phyloP scores from a whole-genome alignment of 2,329 filamentous ascomycete species.

The Trichoderma hamatum region DNA sequence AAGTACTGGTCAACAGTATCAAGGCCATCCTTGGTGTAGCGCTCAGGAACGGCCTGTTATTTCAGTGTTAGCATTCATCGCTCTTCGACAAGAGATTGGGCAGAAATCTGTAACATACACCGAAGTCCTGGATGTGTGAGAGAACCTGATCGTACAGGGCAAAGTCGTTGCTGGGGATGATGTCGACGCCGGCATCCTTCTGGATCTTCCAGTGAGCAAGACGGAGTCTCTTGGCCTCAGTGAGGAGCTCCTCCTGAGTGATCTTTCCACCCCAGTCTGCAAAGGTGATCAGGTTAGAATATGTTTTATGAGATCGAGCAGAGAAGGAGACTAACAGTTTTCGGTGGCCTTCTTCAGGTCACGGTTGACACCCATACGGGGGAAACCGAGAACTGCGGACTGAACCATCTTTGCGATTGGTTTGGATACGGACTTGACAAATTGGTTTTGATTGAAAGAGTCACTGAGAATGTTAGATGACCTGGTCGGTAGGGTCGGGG shows the following conservation, averaged over 20 bases:
- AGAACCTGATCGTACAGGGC: slow-evolving; percentile 98
- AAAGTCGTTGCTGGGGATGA: slow-evolving; percentile 99
- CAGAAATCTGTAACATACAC: slow-evolving; percentile 60
- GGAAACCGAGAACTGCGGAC: slow-evolving; percentile 91
- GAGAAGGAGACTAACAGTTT: slow-evolving; percentile 67
- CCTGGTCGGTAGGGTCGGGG: background rate
- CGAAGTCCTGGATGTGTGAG: slow-evolving; percentile 97
- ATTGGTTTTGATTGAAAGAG: background rate
- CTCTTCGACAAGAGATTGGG: background rate
- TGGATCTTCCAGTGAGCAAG: slow-evolving; percentile 99
- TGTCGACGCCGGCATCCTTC: slow-evolving; percentile 95
- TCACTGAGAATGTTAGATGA: slow-evolving; percentile 2
- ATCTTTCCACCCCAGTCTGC: slow-evolving; percentile 87
- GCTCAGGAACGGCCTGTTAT: slow-evolving; percentile 79
- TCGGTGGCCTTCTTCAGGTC: slow-evolving; percentile 99
- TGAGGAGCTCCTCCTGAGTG: slow-evolving; percentile 84
- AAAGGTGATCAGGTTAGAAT: slow-evolving; percentile 32
- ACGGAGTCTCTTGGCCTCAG: slow-evolving; percentile 95
- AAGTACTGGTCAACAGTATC: slow-evolving; percentile 95
- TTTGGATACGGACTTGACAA: slow-evolving; percentile 27
- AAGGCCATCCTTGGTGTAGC: slow-evolving; percentile 89
- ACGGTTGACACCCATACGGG: slow-evolving; percentile 96
- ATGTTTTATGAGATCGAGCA: slow-evolving; percentile 39
- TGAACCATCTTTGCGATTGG: slow-evolving; percentile 60
- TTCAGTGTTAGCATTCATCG: slow-evolving; percentile 23